Conservation (phyloP, 345 rosid genomes). For the Lagerstroemia speciosa region DNA sequence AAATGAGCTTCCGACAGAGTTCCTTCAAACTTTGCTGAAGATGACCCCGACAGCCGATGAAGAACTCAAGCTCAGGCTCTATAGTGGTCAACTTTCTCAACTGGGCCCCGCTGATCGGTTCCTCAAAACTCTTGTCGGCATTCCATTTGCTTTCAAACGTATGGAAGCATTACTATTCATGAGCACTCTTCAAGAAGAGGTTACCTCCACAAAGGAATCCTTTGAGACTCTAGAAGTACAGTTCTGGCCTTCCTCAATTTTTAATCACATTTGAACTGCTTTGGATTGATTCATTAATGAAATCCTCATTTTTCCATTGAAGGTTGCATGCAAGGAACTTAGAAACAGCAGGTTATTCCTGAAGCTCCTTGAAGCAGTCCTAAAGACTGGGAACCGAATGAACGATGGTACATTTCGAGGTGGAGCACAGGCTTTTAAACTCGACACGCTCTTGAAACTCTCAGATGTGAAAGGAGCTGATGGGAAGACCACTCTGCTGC, state of each 20-base stretch:
- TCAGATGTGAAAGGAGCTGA: constrained; percentile 91
- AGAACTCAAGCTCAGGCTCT: constrained; percentile 94
- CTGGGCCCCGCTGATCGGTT: constrained; percentile 94
- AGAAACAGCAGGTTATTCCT: constrained; percentile 74
- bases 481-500: constrained; percentile 95
- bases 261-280: not conserved
- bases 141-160: constrained; percentile 84
- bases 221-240: constrained; percentile 74
- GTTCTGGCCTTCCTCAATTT: not conserved
- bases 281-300: not conserved
- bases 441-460: constrained; percentile 91
- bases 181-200: constrained; percentile 81
- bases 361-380: constrained; percentile 96
- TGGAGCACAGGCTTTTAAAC: constrained; percentile 95
- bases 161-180: constrained; percentile 81
- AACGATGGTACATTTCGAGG: constrained; percentile 96
- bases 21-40: constrained; percentile 74
- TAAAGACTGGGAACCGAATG: constrained; percentile 98
- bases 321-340: constrained; percentile 92
- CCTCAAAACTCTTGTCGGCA: constrained; percentile 67
- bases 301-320: not conserved
- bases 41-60: constrained; percentile 94
- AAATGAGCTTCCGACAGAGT: constrained; percentile 83
- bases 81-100: constrained; percentile 58
- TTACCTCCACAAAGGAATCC: constrained; percentile 51